Conservation (phyloP, 1,284 basidiomycete genomes). For the Fomitopsis pinicola region DNA sequence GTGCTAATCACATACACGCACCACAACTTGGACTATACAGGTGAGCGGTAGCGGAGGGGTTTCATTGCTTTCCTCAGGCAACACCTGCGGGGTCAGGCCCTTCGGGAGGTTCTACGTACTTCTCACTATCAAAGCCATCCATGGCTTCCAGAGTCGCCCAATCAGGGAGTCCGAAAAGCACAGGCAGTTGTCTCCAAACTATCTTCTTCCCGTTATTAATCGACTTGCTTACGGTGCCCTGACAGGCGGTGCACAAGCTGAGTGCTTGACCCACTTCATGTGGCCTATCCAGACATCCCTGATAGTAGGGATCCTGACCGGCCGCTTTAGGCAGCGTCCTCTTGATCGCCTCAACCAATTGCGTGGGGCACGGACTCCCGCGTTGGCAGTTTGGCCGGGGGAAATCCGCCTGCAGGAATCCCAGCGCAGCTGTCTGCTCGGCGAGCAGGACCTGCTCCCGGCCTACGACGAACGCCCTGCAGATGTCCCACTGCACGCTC, state of each 20-base stretch:
- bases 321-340: not conserved
- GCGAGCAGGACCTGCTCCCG: slow-evolving; percentile 8
- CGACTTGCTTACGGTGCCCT: not conserved
- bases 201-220: not conserved
- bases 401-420: slow-evolving; percentile 11
- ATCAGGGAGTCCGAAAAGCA: slow-evolving; percentile 4
- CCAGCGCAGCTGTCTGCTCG: slow-evolving; percentile 6
- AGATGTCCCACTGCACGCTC: slow-evolving; percentile 3
- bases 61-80: too few species aligned
- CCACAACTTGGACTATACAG: too few species aligned
- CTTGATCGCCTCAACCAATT: not conserved
- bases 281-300: slow-evolving; percentile 2
- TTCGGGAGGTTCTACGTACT: not conserved
- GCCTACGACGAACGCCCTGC: slow-evolving; percentile 10
- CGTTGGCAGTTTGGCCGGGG: slow-evolving; percentile 7
- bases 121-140: not conserved
- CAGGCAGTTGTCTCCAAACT: slow-evolving; percentile 6
- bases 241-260: not conserved
- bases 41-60: too few species aligned
- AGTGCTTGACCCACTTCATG: not conserved
- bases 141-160: slow-evolving; percentile 6
- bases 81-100: not conserved
- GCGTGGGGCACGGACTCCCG: not conserved
- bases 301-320: not conserved
- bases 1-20: not conserved